Base-by-base conservation (phyloP, 805 yeast species). In the Metschnikowia continentalis region DNA sequence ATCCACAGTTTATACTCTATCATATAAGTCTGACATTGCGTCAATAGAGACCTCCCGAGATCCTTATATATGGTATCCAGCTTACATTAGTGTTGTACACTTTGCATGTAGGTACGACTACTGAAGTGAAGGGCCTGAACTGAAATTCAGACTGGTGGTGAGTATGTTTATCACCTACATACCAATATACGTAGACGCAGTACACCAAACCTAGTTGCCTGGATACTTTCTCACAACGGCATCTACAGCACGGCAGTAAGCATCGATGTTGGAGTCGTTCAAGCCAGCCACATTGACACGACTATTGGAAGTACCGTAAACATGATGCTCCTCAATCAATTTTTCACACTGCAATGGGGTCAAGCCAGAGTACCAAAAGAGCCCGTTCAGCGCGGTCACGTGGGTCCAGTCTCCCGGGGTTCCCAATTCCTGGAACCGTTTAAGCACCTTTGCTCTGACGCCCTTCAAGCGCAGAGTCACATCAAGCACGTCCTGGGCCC, bases 251-350 rank as follows among this genome's bases (percentile, higher is more conserved):
- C 54, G 54, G 36, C 74, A 69, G 54, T 72, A 71, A 39, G 66
- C 54, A 30, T 67, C 74, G n/a, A 71, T 58, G 58, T 74, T 75
- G n/a, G 54, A 49, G 35, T 65, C 61, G 57, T 71, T 71, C 58
- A 75, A 62, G 14, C 79, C 77, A 3, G 79, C 78, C 49, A 75
- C 64, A 57, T 75, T 75, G 47, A 75, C 75, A 49, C 79, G 65
- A 8, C 79, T 78, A 51, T 62, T 65, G 19, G 50, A 49, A 19
- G 75, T 69, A 11, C 70, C 62, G 57, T 75, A 74, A 41, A 75
- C 65, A 51, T 74, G 77, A 53, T 66, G 64, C 47, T 70, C 65
- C 32, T 63, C 60, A 3, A 61, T 61, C 58, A 75, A 66, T 44
- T 55, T 56, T 14, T 60, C 56, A 46, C 63, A 65, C 53, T 75